These are phyloP conservation scores for Carnegiea gigantea DNA, from an alignment of 179 eudicot species.

Conservation along the genomic window DNA sequence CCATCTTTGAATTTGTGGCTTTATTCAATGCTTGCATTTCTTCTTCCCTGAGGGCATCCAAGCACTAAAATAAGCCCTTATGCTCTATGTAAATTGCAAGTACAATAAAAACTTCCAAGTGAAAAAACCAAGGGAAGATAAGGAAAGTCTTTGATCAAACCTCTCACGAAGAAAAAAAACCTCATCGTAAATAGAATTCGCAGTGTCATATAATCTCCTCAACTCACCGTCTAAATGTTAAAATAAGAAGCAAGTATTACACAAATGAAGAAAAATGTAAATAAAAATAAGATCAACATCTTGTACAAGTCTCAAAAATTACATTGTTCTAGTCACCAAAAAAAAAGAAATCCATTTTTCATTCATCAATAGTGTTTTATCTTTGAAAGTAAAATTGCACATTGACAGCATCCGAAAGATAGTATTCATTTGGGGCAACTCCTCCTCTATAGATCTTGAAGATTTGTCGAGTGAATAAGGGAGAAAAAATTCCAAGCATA, in stretches of 20 bases:
- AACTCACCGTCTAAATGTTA: constrained; percentile 50
- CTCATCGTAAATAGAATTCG: constrained; percentile 49
- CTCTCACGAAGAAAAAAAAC: constrained; percentile 57
- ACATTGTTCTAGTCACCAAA: not conserved
- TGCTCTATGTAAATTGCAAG: too few relatives aligned
- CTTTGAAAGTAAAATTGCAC: too few relatives aligned
- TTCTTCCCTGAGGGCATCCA: constrained; percentile 44
- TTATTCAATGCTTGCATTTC: constrained; percentile 56
- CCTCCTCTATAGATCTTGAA: too few relatives aligned
- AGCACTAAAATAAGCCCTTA: not conserved
- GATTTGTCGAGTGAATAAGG: too few relatives aligned
- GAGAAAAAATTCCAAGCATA: too few relatives aligned
- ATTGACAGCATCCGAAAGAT: too few relatives aligned
- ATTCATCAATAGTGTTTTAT: not conserved
- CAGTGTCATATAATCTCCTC: constrained; percentile 39
- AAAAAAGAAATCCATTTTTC: too few relatives aligned
- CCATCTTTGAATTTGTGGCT: constrained; percentile 57
- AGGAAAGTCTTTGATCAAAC: constrained; percentile 17
- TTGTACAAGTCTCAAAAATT: too few relatives aligned
- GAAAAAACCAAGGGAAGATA: not conserved
- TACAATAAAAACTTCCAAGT: too few relatives aligned
- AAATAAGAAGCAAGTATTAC: too few relatives aligned
- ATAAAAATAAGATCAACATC: too few relatives aligned
- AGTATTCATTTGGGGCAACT: too few relatives aligned
- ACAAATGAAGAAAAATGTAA: not conserved